Evolutionary conservation across 306 rosid species (phyloP).

Genomic region (Cucurbita maxima): DNA sequence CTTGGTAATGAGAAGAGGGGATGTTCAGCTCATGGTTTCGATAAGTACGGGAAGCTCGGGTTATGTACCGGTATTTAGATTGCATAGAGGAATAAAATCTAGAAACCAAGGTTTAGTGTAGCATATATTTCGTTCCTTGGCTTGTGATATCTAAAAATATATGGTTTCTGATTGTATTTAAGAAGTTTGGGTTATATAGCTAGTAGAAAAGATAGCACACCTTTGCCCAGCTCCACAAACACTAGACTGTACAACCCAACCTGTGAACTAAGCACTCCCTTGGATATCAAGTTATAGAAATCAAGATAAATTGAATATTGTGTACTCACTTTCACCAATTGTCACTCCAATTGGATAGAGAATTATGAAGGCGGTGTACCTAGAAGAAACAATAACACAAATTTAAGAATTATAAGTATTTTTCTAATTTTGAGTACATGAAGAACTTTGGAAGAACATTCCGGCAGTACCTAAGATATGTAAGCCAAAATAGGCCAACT

Average conservation of each 20-base stretch:
- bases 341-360: constrained; percentile 70
- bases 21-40: background rate
- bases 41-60: background rate
- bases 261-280: background rate
- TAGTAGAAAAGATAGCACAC: background rate
- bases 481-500: constrained; percentile 69
- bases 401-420: background rate
- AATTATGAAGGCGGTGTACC: constrained; percentile 82
- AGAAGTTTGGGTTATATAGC: background rate
- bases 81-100: background rate
- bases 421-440: background rate
- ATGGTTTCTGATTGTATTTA: background rate
- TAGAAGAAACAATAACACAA: constrained; percentile 11
- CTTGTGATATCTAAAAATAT: background rate
- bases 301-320: constrained; percentile 3
- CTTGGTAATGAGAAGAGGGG: background rate
- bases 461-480: constrained; percentile 59
- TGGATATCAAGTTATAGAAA: background rate
- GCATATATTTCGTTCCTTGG: background rate
- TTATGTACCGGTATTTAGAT: background rate
- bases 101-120: background rate
- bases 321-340: constrained; percentile 83
- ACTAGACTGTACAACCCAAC: background rate
- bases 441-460: background rate
- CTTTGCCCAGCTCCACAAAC: background rate